These are phyloP conservation scores for Pseudogymnoascus sp. DNA, from an alignment of 2,329 filamentous ascomycete genomes.

Conservation along the genomic window DNA sequence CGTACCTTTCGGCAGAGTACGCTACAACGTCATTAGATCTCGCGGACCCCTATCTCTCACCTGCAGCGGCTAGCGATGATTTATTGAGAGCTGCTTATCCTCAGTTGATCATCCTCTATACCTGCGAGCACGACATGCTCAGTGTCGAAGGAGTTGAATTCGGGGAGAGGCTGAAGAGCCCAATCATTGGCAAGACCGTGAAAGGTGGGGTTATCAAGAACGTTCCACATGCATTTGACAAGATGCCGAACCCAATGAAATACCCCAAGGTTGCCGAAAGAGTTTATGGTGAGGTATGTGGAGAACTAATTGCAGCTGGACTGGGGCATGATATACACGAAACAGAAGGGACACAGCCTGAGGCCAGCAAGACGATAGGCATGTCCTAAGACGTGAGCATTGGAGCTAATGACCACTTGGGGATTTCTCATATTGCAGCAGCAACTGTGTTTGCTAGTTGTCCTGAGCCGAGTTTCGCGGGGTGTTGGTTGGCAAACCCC, in stretches of 20 bases:
- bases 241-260: conserved; percentile 51
- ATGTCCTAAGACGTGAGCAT: background rate
- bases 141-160: conserved; percentile 52
- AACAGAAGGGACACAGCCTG: background rate
- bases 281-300: conserved; percentile 27
- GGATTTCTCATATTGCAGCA: background rate
- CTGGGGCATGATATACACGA: background rate
- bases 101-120: conserved; percentile 46
- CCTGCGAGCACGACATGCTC: conserved; percentile 60
- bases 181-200: conserved; percentile 45
- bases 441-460: background rate
- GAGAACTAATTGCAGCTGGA: conserved; percentile 19
- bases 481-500: background rate
- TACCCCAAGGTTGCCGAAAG: conserved; percentile 26
- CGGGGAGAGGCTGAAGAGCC: conserved; percentile 43
- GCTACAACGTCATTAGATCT: conserved; percentile 34
- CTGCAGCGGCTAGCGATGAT: conserved; percentile 45
- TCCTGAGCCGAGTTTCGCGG: background rate
- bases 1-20: conserved; percentile 48
- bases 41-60: conserved; percentile 47
- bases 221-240: conserved; percentile 58
- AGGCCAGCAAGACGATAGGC: background rate
- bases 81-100: conserved; percentile 40
- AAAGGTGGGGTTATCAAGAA: conserved; percentile 48
- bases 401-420: background rate